Base-by-base conservation (phyloP, 805 yeast species). In the Schwanniomyces sp. region DNA sequence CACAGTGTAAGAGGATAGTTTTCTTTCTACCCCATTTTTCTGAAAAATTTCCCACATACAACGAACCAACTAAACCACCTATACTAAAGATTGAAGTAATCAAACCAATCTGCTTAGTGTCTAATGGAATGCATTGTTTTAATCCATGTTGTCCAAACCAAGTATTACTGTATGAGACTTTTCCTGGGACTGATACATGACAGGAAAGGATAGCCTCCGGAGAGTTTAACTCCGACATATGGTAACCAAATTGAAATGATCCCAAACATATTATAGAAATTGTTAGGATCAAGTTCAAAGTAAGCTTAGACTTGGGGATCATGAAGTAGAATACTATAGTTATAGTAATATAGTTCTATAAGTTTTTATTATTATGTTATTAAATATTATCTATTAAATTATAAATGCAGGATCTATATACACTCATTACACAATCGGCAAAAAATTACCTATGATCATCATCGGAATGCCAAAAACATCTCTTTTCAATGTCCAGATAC, bases 391-490 rank as follows among this genome's bases (percentile, higher is more conserved):
- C 24, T 27, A 40, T n/a, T 30, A 7, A 30, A 7, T 17, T 5
- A 18, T 21, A 37, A 37, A 37, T 37, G 40, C 40, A 24, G 40
- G 40, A 37, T 37, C 40, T 37, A 37, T 37, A 21, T 37, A 37
- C 27, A 37, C 27, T 17, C n/a, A 43, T 50, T 70, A 74, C 42
- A 82, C 51, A 25, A 89, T 85, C 0, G 97, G 98, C 56, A 92
- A 72, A 63, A 92, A 92, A 62, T 90, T 94, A 14, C 97, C 98
- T 29, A 92, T 80, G 18, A 94, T 86, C 96, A 92, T 91, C 90
- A 94, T 86, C 12, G 99, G 99, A 45, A 92, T 85, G 7, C 97
- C 97, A 69, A 94, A 92, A 14, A 92, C 95, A 62, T 92, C 98
- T 63, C 97, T 75, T 61, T 91, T 91, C 53, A 94, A 71, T 0